A percentile compares a stretch with the other conserved stretches of the same genome.
Conservation (phyloP, 2,329 filamentous ascomycete species). For the Aspergillus ustus region DNA sequence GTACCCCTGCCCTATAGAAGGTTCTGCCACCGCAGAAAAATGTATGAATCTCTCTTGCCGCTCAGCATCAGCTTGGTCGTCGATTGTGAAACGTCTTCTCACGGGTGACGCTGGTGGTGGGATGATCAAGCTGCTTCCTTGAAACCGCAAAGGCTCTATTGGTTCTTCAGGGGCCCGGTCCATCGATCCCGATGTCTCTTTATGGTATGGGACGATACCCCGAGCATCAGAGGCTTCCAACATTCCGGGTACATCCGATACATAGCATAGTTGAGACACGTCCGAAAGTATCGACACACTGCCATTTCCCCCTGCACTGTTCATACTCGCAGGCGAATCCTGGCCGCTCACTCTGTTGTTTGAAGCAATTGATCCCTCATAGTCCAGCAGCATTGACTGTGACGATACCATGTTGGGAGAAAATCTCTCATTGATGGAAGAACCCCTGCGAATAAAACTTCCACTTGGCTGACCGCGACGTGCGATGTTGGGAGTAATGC, state of each 20-base stretch:
- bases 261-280: background rate
- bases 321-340: background rate
- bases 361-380: constrained; percentile 21
- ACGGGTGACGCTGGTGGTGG: background rate
- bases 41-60: constrained; percentile 14
- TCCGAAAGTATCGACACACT: constrained; percentile 7
- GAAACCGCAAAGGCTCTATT: background rate
- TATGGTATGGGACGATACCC: background rate
- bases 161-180: background rate
- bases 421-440: background rate
- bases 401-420: constrained; percentile 9
- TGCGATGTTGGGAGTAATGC: constrained; percentile 1
- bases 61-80: constrained; percentile 34
- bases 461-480: constrained; percentile 14
- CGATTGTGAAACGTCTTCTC: constrained; percentile 30
- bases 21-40: background rate
- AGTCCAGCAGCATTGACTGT: constrained; percentile 42
- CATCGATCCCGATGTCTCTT: background rate
- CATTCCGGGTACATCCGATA: background rate
- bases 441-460: constrained; percentile 17
- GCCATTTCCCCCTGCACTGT: background rate
- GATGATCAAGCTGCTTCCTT: constrained; percentile 1
- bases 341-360: background rate
- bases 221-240: background rate
- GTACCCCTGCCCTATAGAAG: background rate